These are phyloP conservation scores for Vishniacozyma victoriae DNA, from an alignment of 768 basidiomycete genomes.

Conservation along the genomic window DNA sequence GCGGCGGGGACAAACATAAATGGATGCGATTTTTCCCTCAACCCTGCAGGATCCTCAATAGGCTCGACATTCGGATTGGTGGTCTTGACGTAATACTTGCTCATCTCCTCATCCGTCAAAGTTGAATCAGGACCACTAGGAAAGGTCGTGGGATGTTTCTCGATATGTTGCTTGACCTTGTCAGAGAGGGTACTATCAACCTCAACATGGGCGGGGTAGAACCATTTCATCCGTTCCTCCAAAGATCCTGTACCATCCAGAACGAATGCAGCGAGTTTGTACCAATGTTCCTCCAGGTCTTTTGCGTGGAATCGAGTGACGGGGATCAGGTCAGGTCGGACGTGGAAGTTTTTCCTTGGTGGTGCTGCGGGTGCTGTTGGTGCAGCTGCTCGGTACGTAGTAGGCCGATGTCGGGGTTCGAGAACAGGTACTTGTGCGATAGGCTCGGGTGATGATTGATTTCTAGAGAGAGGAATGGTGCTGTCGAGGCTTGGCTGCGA, in stretches of 20 bases:
- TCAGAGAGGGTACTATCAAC: too few relatives aligned
- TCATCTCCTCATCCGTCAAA: slow-evolving; percentile 4
- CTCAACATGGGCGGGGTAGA: too few relatives aligned
- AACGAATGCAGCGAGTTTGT: slow-evolving; percentile 62
- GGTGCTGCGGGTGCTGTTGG: neutral
- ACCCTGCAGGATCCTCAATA: slow-evolving; percentile 40
- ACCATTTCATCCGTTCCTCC: too few relatives aligned
- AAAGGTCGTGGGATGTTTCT: neutral
- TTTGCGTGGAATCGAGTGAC: slow-evolving; percentile 66
- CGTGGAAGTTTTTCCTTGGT: slow-evolving; percentile 13
- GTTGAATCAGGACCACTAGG: neutral
- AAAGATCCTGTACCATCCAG: slow-evolving; percentile 9
- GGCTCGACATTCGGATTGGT: slow-evolving; percentile 10
- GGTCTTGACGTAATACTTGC: slow-evolving; percentile 12
- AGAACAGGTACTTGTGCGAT: too few relatives aligned
- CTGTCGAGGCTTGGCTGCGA: too few relatives aligned
- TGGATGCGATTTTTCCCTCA: slow-evolving; percentile 50
- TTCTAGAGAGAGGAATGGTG: too few relatives aligned
- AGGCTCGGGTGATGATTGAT: too few relatives aligned
- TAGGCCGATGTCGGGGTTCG: too few relatives aligned
- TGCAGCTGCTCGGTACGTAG: slow-evolving; percentile 3
- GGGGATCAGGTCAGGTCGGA: slow-evolving; percentile 56
- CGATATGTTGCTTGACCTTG: neutral
- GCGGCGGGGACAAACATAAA: slow-evolving; percentile 53
- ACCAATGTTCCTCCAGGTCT: slow-evolving; percentile 63